Conservation (phyloP, 108 stramenopile species). For the Chaetoceros muelleri region DNA sequence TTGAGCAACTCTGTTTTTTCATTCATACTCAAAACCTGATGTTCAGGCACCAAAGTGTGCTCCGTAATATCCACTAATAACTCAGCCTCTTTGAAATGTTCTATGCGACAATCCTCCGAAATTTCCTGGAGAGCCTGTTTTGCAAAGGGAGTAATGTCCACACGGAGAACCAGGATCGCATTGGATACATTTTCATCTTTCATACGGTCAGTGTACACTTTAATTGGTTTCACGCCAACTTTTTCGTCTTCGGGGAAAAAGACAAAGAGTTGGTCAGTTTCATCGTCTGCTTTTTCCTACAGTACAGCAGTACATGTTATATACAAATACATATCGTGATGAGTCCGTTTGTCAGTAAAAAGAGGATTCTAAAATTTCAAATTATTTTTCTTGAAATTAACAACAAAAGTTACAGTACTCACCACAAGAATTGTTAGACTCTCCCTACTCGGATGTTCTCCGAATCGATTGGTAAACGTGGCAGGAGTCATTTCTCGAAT, state of each 20-base stretch:
- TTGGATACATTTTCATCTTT: conserved; percentile 64
- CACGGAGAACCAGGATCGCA: conserved; percentile 85
- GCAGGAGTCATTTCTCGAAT: conserved; percentile 80
- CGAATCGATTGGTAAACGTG: conserved; percentile 66
- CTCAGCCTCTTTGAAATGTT: conserved; percentile 97
- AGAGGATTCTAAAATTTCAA: neutral
- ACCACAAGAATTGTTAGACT: conserved; percentile 74
- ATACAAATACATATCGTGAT: neutral
- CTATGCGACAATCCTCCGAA: conserved; percentile 78
- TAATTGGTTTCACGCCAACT: conserved; percentile 89
- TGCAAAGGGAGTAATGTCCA: conserved; percentile 90
- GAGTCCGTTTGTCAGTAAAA: neutral
- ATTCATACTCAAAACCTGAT: conserved; percentile 84
- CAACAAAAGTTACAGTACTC: conserved; percentile 7
- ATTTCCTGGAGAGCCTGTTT: conserved; percentile 88
- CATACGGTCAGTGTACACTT: conserved; percentile 87
- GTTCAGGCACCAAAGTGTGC: conserved; percentile 91
- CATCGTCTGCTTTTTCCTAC: conserved; percentile 83
- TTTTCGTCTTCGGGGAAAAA: conserved; percentile 95
- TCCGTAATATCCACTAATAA: conserved; percentile 98
- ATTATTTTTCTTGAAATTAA: conserved; percentile 1
- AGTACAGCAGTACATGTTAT: neutral
- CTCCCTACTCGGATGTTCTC: conserved; percentile 70
- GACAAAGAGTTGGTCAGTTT: conserved; percentile 84
- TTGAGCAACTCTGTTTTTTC: conserved; percentile 92